Percentiles rank a stretch among this genome's conserved stretches.
Conservation (phyloP, 331 rosid species). For the Saraca asoca region DNA sequence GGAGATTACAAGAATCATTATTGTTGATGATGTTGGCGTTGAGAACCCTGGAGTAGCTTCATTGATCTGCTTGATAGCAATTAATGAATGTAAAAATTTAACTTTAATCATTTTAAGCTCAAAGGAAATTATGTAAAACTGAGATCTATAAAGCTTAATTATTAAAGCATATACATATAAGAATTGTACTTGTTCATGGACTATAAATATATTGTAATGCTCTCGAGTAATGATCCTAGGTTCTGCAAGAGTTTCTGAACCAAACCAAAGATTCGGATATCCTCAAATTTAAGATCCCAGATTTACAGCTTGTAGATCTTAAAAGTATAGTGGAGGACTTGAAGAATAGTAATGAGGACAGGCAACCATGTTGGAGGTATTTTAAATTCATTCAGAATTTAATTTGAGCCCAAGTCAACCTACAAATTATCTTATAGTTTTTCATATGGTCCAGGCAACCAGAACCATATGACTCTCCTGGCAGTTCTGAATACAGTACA, state of each 20-base stretch:
- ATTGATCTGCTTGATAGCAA: conserved; percentile 15
- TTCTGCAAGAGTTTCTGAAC: conserved; percentile 87
- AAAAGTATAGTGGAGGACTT: conserved; percentile 71
- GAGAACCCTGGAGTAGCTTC: conserved; percentile 17
- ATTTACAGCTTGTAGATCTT: conserved; percentile 76
- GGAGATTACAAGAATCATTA: background rate
- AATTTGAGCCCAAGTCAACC: conserved; percentile 18
- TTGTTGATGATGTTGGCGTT: conserved; percentile 19
- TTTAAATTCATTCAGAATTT: conserved; percentile 21
- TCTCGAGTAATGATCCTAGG: conserved; percentile 50
- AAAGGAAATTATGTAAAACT: background rate
- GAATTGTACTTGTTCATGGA: background rate
- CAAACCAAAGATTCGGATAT: conserved; percentile 71
- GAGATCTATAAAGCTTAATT: conserved; percentile 19
- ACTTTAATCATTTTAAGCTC: conserved; percentile 4
- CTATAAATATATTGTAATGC: conserved; percentile 24
- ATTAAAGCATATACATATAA: conserved; percentile 11
- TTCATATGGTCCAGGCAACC: conserved; percentile 58
- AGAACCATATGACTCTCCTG: conserved; percentile 79
- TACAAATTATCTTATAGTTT: conserved; percentile 36
- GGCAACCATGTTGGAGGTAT: conserved; percentile 74
- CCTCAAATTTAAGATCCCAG: conserved; percentile 51
- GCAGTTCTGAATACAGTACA: conserved; percentile 90
- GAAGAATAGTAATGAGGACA: conserved; percentile 58
- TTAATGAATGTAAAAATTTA: background rate